Conservation (phyloP, 768 basidiomycete species). For the Mycena latifolia region DNA sequence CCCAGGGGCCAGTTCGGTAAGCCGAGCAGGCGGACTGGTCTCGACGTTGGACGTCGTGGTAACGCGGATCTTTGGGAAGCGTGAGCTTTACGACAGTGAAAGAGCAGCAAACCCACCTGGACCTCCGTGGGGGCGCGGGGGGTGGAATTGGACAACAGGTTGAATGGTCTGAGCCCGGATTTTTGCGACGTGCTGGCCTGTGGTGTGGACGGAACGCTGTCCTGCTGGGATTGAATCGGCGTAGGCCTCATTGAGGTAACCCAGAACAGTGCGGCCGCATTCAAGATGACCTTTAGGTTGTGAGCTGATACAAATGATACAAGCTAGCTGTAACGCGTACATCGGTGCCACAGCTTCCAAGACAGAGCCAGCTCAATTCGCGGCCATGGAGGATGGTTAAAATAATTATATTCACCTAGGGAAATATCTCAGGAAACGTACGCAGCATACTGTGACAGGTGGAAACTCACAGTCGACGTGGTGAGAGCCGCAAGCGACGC, state of each 20-base stretch:
- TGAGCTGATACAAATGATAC: too few relatives aligned
- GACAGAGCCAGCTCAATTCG: slow-evolving; percentile 62
- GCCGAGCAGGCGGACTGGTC: background rate
- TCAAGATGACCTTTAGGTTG: slow-evolving; percentile 54
- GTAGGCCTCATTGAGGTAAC: too few relatives aligned
- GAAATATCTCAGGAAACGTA: background rate
- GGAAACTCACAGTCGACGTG: slow-evolving; percentile 56
- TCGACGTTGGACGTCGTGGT: slow-evolving; percentile 8
- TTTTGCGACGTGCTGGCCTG: too few relatives aligned
- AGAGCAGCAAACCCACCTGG: background rate
- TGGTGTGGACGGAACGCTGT: too few relatives aligned
- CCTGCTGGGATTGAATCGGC: too few relatives aligned
- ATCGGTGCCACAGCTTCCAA: slow-evolving; percentile 50
- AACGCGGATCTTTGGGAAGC: slow-evolving; percentile 9
- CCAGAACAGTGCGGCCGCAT: slow-evolving; percentile 62
- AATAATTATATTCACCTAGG: slow-evolving; percentile 55
- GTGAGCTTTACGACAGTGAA: too few relatives aligned
- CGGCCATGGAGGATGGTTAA: slow-evolving; percentile 59
- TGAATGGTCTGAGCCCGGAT: too few relatives aligned
- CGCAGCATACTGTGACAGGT: background rate
- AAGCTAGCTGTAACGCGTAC: slow-evolving; percentile 40
- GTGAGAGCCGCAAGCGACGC: slow-evolving; percentile 60
- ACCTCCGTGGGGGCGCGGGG: background rate
- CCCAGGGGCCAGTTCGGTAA: background rate
- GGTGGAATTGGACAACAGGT: too few relatives aligned